Percentiles rank a stretch among this genome's conserved stretches.
Conservation (phyloP, 768 basidiomycete species). For the Pulveroboletus frians region DNA sequence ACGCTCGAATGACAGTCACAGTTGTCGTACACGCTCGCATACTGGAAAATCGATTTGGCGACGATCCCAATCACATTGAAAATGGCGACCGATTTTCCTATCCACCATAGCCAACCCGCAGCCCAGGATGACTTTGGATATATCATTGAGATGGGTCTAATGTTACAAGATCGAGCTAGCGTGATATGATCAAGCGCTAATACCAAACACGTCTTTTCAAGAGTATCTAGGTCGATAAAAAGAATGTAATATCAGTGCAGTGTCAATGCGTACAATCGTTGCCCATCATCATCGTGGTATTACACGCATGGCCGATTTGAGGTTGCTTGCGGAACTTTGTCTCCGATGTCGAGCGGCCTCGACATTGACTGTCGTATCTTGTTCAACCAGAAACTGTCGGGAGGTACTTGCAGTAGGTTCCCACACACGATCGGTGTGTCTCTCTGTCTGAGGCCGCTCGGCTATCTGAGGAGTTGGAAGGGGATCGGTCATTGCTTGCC, state of each 20-base stretch:
- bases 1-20: conserved; percentile 31
- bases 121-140: conserved; percentile 3
- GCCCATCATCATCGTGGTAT: conserved; percentile 27
- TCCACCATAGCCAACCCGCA: conserved; percentile 21
- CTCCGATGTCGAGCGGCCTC: conserved; percentile 27
- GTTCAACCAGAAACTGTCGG: conserved; percentile 28
- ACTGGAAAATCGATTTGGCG: conserved; percentile 28
- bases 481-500: conserved; percentile 10
- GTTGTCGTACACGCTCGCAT: conserved; percentile 19
- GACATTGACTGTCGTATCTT: conserved; percentile 28
- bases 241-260: neutral
- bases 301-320: conserved; percentile 35
- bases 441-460: conserved; percentile 19
- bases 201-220: conserved; percentile 9
- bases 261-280: neutral
- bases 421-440: conserved; percentile 29
- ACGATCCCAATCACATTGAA: conserved; percentile 26
- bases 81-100: conserved; percentile 26
- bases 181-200: neutral
- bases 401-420: conserved; percentile 10
- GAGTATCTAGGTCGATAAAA: conserved; percentile 3
- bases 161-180: conserved; percentile 21
- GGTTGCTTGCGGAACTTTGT: conserved; percentile 27
- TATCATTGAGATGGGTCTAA: conserved; percentile 14
- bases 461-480: conserved; percentile 20